Evolutionary conservation across 148 eudicot species (phyloP), one percentile per base, ranked within the genome.

Genomic region (Chenopodium album): DNA sequence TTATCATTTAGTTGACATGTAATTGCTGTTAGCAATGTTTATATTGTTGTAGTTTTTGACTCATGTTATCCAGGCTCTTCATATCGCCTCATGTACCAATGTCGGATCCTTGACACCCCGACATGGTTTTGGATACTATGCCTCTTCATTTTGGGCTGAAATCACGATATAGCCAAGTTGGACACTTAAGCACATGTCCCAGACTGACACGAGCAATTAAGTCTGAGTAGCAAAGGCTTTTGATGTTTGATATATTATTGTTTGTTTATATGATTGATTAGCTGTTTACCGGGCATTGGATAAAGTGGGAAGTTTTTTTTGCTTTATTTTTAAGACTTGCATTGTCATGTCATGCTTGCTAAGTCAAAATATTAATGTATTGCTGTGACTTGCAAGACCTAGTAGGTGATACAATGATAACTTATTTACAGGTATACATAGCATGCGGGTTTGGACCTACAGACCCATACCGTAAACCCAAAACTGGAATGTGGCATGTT

Each of bases 401-500:
- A 29, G 4, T 31, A 4, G 64, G 9, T 26, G 16, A 80, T 10
- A 48, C n/a, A 1, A 0, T 52, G 62, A 54, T 19, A 44, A 37
- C 17, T 78, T 59, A 44, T 78, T 32, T 83, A 76, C 90, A 95
- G 98, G 98, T 94, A 37, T 94, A 90, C 81, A 92, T 95, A 85
- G 97, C 98, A 72, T 95, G 98, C 88, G 98, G 98, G 22, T 84
- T 90, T 82, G 92, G 82, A 79, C 83, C 63, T 16, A 86, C 80
- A 76, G 98, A 95, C 52, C 89, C 89, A 78, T 95, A 85, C 73
- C 96, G 98, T 76, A 95, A 95, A 81, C 98, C 98, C 22, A 85
- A 87, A 83, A 86, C 92, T 84, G 98, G 98, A 87, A 93, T 95
- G 98, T 95, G 98, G 98, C 89, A 86, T 75, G 88, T 92, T 19